phyloP scores from a whole-genome alignment of 176 grass and related monocot genomes.

The Rhynchospora pubera region DNA sequence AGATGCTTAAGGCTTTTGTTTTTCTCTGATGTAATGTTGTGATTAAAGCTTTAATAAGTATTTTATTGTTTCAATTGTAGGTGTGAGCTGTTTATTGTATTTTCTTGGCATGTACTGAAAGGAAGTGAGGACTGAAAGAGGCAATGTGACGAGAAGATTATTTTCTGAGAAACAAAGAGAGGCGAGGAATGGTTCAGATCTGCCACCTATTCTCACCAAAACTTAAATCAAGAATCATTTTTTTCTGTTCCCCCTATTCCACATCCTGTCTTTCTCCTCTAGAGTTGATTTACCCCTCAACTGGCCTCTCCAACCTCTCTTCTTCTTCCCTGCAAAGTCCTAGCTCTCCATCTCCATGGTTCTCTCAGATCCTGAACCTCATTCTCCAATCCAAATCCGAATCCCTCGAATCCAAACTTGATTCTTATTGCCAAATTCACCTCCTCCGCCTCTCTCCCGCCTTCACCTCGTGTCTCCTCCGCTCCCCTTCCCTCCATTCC shows the following conservation, averaged over 20 bases:
- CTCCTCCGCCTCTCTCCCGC: constrained; percentile 66
- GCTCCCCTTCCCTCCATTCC: constrained; percentile 34
- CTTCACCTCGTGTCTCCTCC: constrained; percentile 50
- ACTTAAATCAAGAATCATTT: neutral
- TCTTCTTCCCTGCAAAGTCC: neutral
- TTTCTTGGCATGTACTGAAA: too few species aligned
- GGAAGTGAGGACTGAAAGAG: too few species aligned
- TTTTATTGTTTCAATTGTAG: too few species aligned
- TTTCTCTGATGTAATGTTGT: too few species aligned
- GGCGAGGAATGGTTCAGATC: neutral
- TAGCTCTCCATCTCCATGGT: constrained; percentile 54
- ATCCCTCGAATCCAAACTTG: constrained; percentile 45
- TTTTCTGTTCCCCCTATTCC: constrained; percentile 24
- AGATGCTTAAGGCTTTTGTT: too few species aligned
- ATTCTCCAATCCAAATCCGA: constrained; percentile 56
- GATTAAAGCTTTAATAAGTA: too few species aligned
- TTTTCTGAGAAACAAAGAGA: neutral
- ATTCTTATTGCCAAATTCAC: constrained; percentile 60
- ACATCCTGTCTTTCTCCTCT: constrained; percentile 24
- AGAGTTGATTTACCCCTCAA: constrained; percentile 6
- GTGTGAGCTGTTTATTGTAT: too few species aligned
- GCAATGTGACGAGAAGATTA: too few species aligned
- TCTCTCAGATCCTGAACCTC: constrained; percentile 53
- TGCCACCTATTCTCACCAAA: neutral
- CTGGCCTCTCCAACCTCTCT: constrained; percentile 48